A percentile compares a stretch with the other conserved stretches of the same genome.
These are phyloP conservation scores for Tetrastigma voinierianum DNA, from an alignment of 164 flowering plant genomes.

Conservation along the genomic window DNA sequence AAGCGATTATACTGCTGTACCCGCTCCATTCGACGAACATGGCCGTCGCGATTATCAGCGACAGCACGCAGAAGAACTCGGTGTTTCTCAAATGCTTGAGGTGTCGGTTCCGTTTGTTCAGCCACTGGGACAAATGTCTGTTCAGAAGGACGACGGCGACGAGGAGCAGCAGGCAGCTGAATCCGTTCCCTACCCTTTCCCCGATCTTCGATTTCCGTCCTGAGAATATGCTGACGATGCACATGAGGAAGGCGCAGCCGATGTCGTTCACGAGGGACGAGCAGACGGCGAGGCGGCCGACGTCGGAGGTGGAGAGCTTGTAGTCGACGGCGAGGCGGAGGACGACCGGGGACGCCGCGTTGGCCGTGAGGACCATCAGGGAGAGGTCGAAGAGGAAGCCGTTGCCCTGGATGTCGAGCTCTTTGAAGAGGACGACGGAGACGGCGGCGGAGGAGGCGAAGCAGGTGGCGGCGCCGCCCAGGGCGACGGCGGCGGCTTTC, in stretches of 20 bases:
- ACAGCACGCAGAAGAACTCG: constrained; percentile 31
- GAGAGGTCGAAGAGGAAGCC: constrained; percentile 14
- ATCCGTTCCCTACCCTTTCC: not conserved
- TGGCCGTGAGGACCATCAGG: constrained; percentile 31
- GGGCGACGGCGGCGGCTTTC: constrained; percentile 24
- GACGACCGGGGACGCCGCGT: constrained; percentile 47
- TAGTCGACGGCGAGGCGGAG: constrained; percentile 42
- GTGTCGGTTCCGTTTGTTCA: constrained; percentile 33
- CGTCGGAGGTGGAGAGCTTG: constrained; percentile 41
- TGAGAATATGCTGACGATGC: constrained; percentile 3
- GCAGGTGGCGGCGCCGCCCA: constrained; percentile 27
- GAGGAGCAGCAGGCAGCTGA: constrained; percentile 11
- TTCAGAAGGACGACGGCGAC: constrained; percentile 21
- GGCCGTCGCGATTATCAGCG: constrained; percentile 20
- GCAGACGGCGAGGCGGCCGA: constrained; percentile 48
- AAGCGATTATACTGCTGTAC: constrained; percentile 33
- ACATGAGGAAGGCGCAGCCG: constrained; percentile 24
- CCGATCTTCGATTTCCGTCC: not conserved
- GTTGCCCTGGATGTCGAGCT: constrained; percentile 2
- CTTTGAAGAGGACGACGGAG: constrained; percentile 22
- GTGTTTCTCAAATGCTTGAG: constrained; percentile 42
- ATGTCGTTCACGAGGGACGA: constrained; percentile 43
- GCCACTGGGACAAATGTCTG: constrained; percentile 27
- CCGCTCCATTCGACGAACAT: constrained; percentile 28
- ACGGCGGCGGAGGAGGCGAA: constrained; percentile 27